phyloP scores from a whole-genome alignment of 2,329 filamentous ascomycete species.

The Aspergillus novofumigatus region DNA sequence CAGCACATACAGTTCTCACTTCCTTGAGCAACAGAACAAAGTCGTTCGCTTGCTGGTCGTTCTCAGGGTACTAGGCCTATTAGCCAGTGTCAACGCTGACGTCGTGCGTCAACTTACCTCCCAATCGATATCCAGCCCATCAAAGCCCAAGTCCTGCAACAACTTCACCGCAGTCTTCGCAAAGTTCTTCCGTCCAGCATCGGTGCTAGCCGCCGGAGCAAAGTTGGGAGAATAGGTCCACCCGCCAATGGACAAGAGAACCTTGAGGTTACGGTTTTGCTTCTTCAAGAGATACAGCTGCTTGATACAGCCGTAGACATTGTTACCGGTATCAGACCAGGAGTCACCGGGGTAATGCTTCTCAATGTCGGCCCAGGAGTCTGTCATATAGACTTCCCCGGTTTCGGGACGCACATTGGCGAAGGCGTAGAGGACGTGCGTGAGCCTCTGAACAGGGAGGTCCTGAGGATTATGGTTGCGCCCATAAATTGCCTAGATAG shows the following conservation, averaged over 20 bases:
- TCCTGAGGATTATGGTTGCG: constrained; percentile 82
- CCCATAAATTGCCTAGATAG: constrained; percentile 69
- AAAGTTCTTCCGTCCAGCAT: constrained; percentile 58
- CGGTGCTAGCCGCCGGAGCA: constrained; percentile 58
- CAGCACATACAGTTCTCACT: constrained; percentile 25
- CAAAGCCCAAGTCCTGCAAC: constrained; percentile 72
- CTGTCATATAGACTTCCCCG: constrained; percentile 74
- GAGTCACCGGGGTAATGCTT: constrained; percentile 68
- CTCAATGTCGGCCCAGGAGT: constrained; percentile 64
- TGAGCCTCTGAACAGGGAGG: constrained; percentile 74
- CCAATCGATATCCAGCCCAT: constrained; percentile 43
- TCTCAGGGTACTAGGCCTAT: constrained; percentile 26
- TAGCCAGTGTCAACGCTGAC: neutral
- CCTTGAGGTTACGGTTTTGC: constrained; percentile 69
- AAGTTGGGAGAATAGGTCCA: constrained; percentile 78
- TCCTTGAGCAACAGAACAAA: constrained; percentile 33
- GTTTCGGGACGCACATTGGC: constrained; percentile 69
- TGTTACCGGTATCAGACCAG: constrained; percentile 62
- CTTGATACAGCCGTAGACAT: constrained; percentile 73
- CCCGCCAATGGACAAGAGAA: constrained; percentile 77
- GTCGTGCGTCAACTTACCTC: constrained; percentile 23
- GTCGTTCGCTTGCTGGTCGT: constrained; percentile 31
- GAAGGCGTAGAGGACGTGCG: constrained; percentile 87
- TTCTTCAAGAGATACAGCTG: constrained; percentile 74
- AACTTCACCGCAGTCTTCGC: constrained; percentile 66